Evolutionary conservation across 345 rosid species (phyloP).

Genomic region (Gossypium thurberi): DNA sequence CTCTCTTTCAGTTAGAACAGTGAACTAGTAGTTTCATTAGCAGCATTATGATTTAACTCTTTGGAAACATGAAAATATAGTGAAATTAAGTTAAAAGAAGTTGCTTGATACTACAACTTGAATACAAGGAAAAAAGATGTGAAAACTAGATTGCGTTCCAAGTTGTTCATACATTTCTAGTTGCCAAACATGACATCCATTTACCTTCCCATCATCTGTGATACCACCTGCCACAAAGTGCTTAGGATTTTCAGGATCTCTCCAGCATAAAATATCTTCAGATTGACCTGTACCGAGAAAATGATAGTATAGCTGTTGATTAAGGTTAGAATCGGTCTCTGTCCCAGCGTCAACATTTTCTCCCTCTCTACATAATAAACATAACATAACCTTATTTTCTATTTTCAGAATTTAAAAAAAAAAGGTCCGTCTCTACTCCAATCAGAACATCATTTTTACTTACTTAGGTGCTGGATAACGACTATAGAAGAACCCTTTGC

Average conservation of each 20-base stretch:
- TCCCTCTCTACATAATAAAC: conserved; percentile 53
- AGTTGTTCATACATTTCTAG: neutral
- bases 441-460: conserved; percentile 20
- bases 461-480: conserved; percentile 89
- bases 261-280: conserved; percentile 89
- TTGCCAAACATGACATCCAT: neutral
- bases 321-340: conserved; percentile 76
- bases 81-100: neutral
- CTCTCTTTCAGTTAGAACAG: neutral
- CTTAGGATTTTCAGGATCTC: conserved; percentile 73
- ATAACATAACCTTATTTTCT: neutral
- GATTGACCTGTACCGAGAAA: conserved; percentile 66
- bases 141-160: neutral
- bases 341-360: conserved; percentile 83
- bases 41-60: neutral
- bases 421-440: neutral
- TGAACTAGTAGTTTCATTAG: neutral
- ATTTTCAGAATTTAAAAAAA: neutral
- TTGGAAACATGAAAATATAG: neutral
- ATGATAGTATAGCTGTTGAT: conserved; percentile 81
- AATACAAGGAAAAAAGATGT: too few relatives aligned
- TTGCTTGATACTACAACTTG: neutral
- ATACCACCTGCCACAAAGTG: conserved; percentile 44
- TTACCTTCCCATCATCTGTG: conserved; percentile 90
- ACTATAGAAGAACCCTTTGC: conserved; percentile 82